These are phyloP conservation scores for Keithomyces neogunnii DNA, from an alignment of 2,329 filamentous ascomycete species.

Conservation along the genomic window DNA sequence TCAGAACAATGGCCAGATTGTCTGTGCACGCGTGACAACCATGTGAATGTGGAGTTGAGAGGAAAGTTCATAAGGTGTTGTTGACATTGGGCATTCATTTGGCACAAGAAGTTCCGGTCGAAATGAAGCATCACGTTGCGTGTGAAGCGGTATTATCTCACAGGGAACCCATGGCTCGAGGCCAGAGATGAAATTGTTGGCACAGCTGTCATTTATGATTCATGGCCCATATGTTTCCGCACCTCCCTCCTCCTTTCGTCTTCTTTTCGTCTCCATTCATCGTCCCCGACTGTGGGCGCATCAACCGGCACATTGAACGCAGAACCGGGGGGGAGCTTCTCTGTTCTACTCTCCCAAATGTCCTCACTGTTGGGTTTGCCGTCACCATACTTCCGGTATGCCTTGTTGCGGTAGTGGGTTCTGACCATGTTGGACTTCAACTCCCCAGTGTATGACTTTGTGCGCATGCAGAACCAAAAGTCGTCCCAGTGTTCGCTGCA, in stretches of 20 bases:
- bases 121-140: too few species aligned
- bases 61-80: too few species aligned
- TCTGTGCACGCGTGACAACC: too few species aligned
- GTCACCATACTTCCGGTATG: conserved; percentile 53
- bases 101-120: too few species aligned
- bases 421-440: conserved; percentile 54
- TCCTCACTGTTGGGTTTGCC: conserved; percentile 72
- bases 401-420: conserved; percentile 60
- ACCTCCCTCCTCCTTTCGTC: conserved; percentile 25
- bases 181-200: too few species aligned
- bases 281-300: conserved; percentile 29
- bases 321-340: conserved; percentile 42
- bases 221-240: conserved; percentile 22
- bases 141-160: too few species aligned
- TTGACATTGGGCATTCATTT: too few species aligned
- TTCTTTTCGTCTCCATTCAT: conserved; percentile 32
- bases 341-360: conserved; percentile 70
- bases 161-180: too few species aligned
- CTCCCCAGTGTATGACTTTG: conserved; percentile 51
- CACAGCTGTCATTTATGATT: conserved; percentile 6
- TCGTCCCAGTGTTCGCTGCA: conserved; percentile 86
- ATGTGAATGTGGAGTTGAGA: too few species aligned
- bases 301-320: conserved; percentile 36
- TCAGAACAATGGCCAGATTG: too few species aligned
- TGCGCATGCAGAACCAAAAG: conserved; percentile 97